These are phyloP conservation scores for Hymenoscyphus fructigenus DNA, from an alignment of 2,329 filamentous ascomycete species.

Conservation along the genomic window DNA sequence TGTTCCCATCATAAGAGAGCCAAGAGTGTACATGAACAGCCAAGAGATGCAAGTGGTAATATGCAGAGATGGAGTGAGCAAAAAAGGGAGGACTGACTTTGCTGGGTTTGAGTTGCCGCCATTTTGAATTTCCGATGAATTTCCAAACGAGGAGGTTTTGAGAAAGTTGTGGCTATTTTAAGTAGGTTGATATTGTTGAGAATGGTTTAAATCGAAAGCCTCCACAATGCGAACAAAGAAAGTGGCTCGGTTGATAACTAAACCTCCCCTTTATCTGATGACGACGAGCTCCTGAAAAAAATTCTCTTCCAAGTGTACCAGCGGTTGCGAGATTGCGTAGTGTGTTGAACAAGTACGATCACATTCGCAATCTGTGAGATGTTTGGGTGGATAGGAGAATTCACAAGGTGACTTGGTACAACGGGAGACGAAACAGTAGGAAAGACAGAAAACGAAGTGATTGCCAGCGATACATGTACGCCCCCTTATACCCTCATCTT, in stretches of 20 bases:
- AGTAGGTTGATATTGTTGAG: not conserved
- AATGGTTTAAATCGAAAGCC: constrained; percentile 1
- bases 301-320: not conserved
- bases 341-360: constrained; percentile 8
- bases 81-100: constrained; percentile 3
- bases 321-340: constrained; percentile 8
- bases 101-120: constrained; percentile 3
- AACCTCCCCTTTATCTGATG: constrained; percentile 6
- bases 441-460: not conserved
- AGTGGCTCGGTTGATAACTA: not conserved
- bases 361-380: constrained; percentile 6
- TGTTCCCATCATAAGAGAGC: not conserved
- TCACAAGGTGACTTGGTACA: constrained; percentile 3
- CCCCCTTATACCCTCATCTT: not conserved
- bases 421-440: not conserved
- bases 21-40: constrained; percentile 12
- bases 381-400: not conserved
- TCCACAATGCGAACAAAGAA: constrained; percentile 1
- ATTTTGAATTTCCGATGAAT: not conserved
- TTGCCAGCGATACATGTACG: not conserved
- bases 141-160: not conserved
- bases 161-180: not conserved
- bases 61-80: not conserved
- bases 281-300: not conserved
- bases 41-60: constrained; percentile 5